phyloP scores from a whole-genome alignment of 306 rosid species.

The Pyrus communis region DNA sequence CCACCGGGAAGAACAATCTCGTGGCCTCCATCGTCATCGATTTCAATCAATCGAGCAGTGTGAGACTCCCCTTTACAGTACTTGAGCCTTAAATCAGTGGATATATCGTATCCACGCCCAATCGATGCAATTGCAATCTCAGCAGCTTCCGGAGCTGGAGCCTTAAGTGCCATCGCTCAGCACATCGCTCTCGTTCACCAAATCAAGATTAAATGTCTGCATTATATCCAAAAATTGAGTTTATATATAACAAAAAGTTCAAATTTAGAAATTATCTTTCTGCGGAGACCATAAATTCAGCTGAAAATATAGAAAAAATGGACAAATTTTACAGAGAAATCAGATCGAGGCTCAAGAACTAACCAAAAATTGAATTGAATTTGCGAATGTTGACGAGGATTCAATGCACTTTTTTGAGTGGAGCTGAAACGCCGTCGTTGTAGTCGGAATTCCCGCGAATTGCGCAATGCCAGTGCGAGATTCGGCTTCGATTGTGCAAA shows the following conservation, averaged over 20 bases:
- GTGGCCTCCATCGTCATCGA: conserved; percentile 57
- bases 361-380: background rate
- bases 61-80: conserved; percentile 62
- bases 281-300: background rate
- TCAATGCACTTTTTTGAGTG: background rate
- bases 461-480: conserved; percentile 8
- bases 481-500: conserved; percentile 13
- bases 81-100: conserved; percentile 74
- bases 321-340: background rate
- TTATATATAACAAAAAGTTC: background rate
- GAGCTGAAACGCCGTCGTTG: background rate
- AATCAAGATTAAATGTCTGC: conserved; percentile 20
- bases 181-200: conserved; percentile 40
- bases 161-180: conserved; percentile 78
- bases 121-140: conserved; percentile 80
- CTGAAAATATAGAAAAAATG: conserved; percentile 5
- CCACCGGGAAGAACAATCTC: conserved; percentile 79
- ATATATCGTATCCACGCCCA: conserved; percentile 84
- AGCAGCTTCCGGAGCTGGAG: conserved; percentile 58
- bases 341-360: background rate
- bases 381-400: background rate
- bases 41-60: conserved; percentile 60
- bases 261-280: background rate
- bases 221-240: background rate
- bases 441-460: background rate